Percentiles rank a stretch among this genome's conserved stretches.
Conservation (phyloP, 116 monocot genomes). For the Zostera marina region DNA sequence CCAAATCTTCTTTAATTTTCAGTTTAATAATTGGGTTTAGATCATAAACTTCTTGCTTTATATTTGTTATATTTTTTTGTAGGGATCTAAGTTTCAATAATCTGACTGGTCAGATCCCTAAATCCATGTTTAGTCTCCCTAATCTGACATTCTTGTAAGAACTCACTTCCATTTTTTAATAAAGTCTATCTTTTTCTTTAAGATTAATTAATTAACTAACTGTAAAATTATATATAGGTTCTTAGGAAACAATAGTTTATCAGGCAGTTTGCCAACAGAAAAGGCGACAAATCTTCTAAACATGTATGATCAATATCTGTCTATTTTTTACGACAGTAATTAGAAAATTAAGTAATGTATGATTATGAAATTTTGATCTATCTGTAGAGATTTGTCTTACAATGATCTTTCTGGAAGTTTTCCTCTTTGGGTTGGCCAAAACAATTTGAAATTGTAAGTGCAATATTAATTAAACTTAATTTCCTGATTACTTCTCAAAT, state of each 20-base stretch:
- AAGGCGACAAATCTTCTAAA: constrained; percentile 30
- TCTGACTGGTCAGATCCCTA: constrained; percentile 39
- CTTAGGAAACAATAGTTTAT: constrained; percentile 68
- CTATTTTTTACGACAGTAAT: too few species aligned
- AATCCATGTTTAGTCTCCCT: constrained; percentile 49
- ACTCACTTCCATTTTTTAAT: background rate
- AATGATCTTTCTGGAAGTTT: constrained; percentile 9
- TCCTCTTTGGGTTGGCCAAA: constrained; percentile 4
- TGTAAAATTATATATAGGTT: constrained; percentile 38
- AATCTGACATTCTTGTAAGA: constrained; percentile 38
- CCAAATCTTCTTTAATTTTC: background rate
- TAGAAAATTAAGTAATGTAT: too few species aligned
- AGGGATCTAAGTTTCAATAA: constrained; percentile 93
- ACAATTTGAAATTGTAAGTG: background rate
- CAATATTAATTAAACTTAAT: background rate
- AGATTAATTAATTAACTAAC: too few species aligned
- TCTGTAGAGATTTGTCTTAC: constrained; percentile 15
- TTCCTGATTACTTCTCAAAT: background rate
- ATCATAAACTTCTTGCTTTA: background rate
- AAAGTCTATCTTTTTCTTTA: background rate
- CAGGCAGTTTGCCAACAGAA: constrained; percentile 29
- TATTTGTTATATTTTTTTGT: background rate
- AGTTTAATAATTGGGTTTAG: too few species aligned
- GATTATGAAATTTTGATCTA: background rate
- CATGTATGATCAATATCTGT: constrained; percentile 41